Conservation (phyloP, 177 flowering plant species). For the Vitis hybrid region DNA sequence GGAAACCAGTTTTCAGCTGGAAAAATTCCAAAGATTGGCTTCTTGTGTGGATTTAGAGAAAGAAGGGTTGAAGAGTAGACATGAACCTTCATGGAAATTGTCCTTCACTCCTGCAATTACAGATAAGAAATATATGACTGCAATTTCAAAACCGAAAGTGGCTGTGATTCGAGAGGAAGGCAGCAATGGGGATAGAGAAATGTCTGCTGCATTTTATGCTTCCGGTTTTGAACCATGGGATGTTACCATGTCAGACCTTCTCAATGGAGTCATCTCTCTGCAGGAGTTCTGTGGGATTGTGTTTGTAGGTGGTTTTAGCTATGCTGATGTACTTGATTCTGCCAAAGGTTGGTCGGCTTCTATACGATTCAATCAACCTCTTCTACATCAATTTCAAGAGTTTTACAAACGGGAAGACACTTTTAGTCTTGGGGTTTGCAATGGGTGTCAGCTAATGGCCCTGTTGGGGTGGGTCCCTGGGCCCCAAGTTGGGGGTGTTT, state of each 20-base stretch:
- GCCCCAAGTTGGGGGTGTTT: conserved; percentile 62
- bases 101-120: conserved; percentile 64
- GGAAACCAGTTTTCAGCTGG: conserved; percentile 78
- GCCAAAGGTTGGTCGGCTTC: conserved; percentile 92
- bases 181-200: conserved; percentile 87
- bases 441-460: conserved; percentile 93
- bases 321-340: conserved; percentile 87
- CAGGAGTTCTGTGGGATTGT: conserved; percentile 60
- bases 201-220: conserved; percentile 83
- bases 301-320: conserved; percentile 90
- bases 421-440: conserved; percentile 89
- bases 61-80: conserved; percentile 64
- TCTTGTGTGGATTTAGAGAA: conserved; percentile 71
- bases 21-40: conserved; percentile 61
- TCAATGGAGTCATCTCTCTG: conserved; percentile 50
- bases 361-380: conserved; percentile 68
- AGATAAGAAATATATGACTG: conserved; percentile 44
- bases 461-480: conserved; percentile 87
- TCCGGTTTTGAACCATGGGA: conserved; percentile 95
- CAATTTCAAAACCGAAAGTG: conserved; percentile 59
- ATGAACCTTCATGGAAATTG: conserved; percentile 60
- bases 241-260: conserved; percentile 75
- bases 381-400: conserved; percentile 66
- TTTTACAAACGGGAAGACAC: conserved; percentile 71
- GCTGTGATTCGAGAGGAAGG: conserved; percentile 88